Evolutionary conservation across 2,329 filamentous ascomycete genomes (phyloP), one percentile per base, ranked within the genome.

Genomic region (Myriosclerotinia curreyana): DNA sequence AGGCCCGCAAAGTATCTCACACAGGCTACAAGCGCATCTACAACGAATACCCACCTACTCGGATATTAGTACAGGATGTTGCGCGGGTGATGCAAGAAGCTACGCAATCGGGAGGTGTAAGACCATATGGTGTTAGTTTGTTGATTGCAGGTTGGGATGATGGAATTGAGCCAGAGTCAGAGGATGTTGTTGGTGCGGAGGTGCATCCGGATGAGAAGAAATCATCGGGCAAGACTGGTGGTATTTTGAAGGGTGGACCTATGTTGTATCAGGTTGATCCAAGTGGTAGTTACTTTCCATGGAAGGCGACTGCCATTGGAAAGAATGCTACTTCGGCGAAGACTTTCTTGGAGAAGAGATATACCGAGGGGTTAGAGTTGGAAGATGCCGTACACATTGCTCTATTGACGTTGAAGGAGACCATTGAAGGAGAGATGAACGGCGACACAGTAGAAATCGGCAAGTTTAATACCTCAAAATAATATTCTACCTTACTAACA

Each of bases 1-100:
- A 93, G 79, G 95, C 95, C 72, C 92, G 95, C 76, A 99, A 98
- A 80, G 95, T 97, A 71, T 96, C 93, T 64, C 95, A 99, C 81
- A 96, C 95, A 55, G 90, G 88, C 78, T 99, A 99, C 87, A 99
- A 99, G 86, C 92, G 95, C 78, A 93, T 99, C 82, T 99, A 99
- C 84, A 99, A 99, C 81, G 95, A 99, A 81, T 99, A 99, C 81
- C 95, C 95, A n/a, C 95, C 95, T 7, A 99, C 95, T 64, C 88
- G 95, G 77, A 99, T 99, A 89, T 86, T 99, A 80, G 95, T 99
- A 64, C 95, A 99, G 80, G 95, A 99, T 75, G 93, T 99, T 65
- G 95, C 95, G 66, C 86, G 92, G 69, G 94, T 98, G 71, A 97
- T 99, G 89, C 95, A 99, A 80, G 95, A 99, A 80, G 95, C 95